A percentile compares a stretch with the other conserved stretches of the same genome.
Evolutionary conservation across 176 grass and related monocot species (phyloP).

Genomic region (Tillandsia fasciculata): DNA sequence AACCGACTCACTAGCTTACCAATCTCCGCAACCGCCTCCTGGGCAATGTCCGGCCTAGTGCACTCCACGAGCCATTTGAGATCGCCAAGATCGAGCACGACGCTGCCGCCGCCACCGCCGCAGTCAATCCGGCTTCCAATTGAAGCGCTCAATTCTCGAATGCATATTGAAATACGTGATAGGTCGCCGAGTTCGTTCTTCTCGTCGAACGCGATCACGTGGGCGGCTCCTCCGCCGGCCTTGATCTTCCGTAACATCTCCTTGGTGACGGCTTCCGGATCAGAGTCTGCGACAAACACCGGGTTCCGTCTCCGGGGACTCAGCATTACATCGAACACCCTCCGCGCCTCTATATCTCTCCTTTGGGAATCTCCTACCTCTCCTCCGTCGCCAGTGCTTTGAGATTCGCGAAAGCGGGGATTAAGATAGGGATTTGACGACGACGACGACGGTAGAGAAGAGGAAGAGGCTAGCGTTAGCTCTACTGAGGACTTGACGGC

Average conservation of each 20-base stretch:
- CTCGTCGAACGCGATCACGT: constrained; percentile 41
- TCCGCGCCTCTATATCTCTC: constrained; percentile 42
- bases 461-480: constrained; percentile 41
- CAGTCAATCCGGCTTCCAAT: constrained; percentile 34
- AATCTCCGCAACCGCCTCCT: constrained; percentile 61
- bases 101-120: constrained; percentile 23
- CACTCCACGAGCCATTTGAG: constrained; percentile 14
- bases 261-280: constrained; percentile 40
- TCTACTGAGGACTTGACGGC: constrained; percentile 69
- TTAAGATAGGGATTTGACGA: constrained; percentile 30
- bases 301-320: constrained; percentile 64
- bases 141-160: constrained; percentile 28
- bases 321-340: constrained; percentile 75
- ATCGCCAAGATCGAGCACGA: constrained; percentile 62
- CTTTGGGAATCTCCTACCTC: neutral
- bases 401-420: constrained; percentile 8
- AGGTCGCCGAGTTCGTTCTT: constrained; percentile 33
- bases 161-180: constrained; percentile 25
- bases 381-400: neutral
- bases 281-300: constrained; percentile 62
- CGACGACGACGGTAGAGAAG: constrained; percentile 24
- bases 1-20: constrained; percentile 43
- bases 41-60: constrained; percentile 12
- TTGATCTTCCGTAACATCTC: constrained; percentile 45
- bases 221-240: constrained; percentile 20